Conservation (phyloP, 345 rosid genomes). For the Pelargonium nanum region DNA sequence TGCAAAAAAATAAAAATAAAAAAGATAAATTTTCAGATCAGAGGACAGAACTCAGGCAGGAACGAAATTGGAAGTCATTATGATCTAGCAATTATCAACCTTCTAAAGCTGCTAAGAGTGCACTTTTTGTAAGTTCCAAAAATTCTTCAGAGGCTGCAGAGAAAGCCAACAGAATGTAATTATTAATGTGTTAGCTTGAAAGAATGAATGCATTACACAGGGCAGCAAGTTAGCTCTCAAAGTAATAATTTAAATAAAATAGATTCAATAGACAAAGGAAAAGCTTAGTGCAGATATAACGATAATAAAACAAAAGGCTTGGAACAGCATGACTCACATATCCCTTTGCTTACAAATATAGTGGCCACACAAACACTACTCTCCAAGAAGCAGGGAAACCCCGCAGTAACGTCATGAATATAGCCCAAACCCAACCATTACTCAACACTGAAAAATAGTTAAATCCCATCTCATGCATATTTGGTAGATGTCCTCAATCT, state of each 20-base stretch:
- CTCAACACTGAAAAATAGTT: neutral
- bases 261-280: neutral
- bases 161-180: neutral
- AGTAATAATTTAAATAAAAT: neutral
- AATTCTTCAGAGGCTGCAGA: conserved; percentile 89
- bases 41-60: conserved; percentile 8
- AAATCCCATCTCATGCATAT: neutral
- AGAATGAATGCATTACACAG: neutral
- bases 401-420: neutral
- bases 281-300: neutral
- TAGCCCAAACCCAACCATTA: neutral
- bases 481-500: neutral
- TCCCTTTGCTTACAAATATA: neutral
- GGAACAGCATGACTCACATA: too few relatives aligned
- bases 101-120: conserved; percentile 86
- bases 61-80: conserved; percentile 8
- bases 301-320: too few relatives aligned
- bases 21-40: conserved; percentile 6
- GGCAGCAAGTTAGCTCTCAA: neutral
- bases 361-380: too few relatives aligned
- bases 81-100: conserved; percentile 28
- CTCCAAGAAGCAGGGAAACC: too few relatives aligned
- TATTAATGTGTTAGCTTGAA: neutral
- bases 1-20: conserved; percentile 17
- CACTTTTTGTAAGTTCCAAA: conserved; percentile 93